Evolutionary conservation across 1,139 yeast genomes (phyloP).

Genomic region (Candida sp.): DNA sequence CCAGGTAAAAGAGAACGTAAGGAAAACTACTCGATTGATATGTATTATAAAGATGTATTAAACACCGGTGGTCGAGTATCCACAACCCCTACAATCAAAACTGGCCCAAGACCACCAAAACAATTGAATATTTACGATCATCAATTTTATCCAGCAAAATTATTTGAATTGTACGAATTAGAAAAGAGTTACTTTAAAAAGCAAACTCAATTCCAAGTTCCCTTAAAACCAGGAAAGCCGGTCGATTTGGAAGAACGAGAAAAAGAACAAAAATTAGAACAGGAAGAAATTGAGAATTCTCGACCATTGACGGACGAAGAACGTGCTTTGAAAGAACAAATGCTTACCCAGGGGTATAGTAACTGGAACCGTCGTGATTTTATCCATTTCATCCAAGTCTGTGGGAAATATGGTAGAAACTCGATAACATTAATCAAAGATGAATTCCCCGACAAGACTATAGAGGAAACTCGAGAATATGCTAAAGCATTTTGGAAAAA

Average conservation of each 20-base stretch:
- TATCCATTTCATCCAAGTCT: slow-evolving; percentile 57
- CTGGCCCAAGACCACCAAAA: slow-evolving; percentile 64
- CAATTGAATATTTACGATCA: slow-evolving; percentile 70
- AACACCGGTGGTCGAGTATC: slow-evolving; percentile 60
- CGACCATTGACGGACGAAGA: slow-evolving; percentile 70
- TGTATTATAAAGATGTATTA: slow-evolving; percentile 74
- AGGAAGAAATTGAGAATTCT: slow-evolving; percentile 60
- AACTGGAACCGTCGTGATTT: slow-evolving; percentile 76
- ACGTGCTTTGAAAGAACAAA: slow-evolving; percentile 50
- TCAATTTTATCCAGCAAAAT: slow-evolving; percentile 64
- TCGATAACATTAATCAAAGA: slow-evolving; percentile 55
- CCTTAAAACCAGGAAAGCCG: slow-evolving; percentile 40
- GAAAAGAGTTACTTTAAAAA: slow-evolving; percentile 61
- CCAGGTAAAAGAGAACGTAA: slow-evolving; percentile 79
- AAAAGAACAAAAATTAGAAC: slow-evolving; percentile 55
- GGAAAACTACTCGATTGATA: slow-evolving; percentile 75
- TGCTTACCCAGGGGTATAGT: slow-evolving; percentile 55
- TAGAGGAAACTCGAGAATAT: slow-evolving; percentile 67
- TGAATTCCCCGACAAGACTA: slow-evolving; percentile 63
- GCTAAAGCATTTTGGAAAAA: slow-evolving; percentile 66
- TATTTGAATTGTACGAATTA: slow-evolving; percentile 60
- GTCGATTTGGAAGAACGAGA: slow-evolving; percentile 42
- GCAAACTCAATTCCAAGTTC: slow-evolving; percentile 47
- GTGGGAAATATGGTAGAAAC: slow-evolving; percentile 68
- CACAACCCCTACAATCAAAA: slow-evolving; percentile 18